Percentiles rank a stretch among this genome's conserved stretches.
These are phyloP conservation scores for Gossypium davidsonii DNA, from an alignment of 441 rosid species.

Conservation along the genomic window DNA sequence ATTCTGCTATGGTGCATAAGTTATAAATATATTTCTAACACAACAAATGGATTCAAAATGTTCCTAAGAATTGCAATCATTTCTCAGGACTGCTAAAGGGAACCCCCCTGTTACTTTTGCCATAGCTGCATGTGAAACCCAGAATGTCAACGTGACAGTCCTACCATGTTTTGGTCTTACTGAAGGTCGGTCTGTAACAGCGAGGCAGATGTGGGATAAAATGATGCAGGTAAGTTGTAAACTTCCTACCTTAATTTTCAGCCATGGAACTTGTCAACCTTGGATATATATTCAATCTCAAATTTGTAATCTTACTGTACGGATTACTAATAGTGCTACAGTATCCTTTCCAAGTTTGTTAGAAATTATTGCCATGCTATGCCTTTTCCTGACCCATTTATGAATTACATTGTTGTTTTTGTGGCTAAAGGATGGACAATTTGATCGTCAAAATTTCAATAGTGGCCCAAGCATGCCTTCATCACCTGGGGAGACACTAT, in stretches of 20 bases:
- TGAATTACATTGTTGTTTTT: conserved; percentile 9
- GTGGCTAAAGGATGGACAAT: conserved; percentile 72
- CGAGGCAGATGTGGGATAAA: conserved; percentile 77
- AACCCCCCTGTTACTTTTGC: conserved; percentile 95
- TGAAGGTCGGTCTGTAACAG: conserved; percentile 60
- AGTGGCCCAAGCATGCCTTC: conserved; percentile 73
- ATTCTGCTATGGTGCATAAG: background rate
- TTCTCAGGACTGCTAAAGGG: conserved; percentile 78
- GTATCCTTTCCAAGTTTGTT: background rate
- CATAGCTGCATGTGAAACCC: conserved; percentile 91
- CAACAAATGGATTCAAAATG: conserved; percentile 5
- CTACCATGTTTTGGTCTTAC: conserved; percentile 88
- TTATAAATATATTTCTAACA: background rate
- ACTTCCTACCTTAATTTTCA: background rate
- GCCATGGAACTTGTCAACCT: background rate
- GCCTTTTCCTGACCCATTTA: background rate
- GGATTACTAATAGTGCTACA: background rate
- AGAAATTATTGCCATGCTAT: conserved; percentile 6
- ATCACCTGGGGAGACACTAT: conserved; percentile 66
- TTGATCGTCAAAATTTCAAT: conserved; percentile 67
- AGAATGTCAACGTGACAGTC: conserved; percentile 88
- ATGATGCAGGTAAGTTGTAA: conserved; percentile 56
- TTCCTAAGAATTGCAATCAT: conserved; percentile 21
- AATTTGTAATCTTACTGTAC: background rate
- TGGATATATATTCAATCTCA: background rate